Conservation (phyloP, 2,329 filamentous ascomycete genomes). For the Cercospora zeae-maydis region DNA sequence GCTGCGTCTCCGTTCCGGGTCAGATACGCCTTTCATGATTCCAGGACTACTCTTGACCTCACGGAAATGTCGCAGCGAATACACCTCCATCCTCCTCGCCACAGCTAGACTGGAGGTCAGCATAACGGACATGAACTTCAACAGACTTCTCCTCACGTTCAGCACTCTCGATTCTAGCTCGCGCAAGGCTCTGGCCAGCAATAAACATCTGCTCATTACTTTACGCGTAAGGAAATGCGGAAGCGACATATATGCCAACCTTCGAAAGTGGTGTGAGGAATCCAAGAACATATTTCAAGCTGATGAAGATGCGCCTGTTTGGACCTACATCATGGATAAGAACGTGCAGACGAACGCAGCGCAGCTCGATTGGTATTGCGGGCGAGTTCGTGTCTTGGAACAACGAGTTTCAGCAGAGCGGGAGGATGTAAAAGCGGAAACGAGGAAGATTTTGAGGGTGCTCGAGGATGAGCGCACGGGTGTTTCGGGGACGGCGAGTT, state of each 20-base stretch:
- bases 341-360: background rate
- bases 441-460: conserved; percentile 7
- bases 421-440: background rate
- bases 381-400: conserved; percentile 1
- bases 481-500: background rate
- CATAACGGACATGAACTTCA: conserved; percentile 28
- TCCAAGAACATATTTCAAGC: background rate
- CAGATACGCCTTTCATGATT: background rate
- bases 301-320: background rate
- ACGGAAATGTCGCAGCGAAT: conserved; percentile 23
- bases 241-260: conserved; percentile 6
- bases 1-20: background rate
- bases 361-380: conserved; percentile 13
- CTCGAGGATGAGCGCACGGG: conserved; percentile 1
- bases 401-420: background rate
- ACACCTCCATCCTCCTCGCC: conserved; percentile 26
- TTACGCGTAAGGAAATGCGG: conserved; percentile 5
- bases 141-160: background rate
- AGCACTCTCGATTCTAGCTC: background rate
- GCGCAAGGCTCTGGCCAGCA: background rate
- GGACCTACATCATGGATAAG: conserved; percentile 2
- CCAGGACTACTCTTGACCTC: conserved; percentile 26
- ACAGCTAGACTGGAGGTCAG: conserved; percentile 17
- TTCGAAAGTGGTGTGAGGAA: conserved; percentile 7
- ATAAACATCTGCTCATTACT: background rate